These are phyloP conservation scores for Chimonanthus praecox DNA, from an alignment of 164 flowering plant species.

Conservation along the genomic window DNA sequence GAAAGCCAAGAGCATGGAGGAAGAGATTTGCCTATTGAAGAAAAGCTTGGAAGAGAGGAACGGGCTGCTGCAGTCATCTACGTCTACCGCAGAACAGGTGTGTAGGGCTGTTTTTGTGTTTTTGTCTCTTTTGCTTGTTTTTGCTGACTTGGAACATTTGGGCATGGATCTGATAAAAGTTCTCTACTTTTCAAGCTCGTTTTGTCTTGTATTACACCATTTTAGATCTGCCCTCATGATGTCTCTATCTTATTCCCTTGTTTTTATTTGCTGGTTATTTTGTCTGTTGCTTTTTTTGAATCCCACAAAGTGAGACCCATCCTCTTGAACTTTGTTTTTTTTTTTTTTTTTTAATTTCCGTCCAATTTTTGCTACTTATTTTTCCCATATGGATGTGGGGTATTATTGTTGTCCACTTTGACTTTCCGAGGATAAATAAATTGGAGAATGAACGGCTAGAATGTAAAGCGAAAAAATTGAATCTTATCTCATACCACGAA, in stretches of 20 bases:
- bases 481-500: neutral
- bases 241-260: neutral
- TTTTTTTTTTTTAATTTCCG: neutral
- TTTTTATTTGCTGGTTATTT: neutral
- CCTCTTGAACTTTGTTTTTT: neutral
- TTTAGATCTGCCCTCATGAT: neutral
- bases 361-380: neutral
- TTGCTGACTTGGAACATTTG: neutral
- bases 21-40: slow-evolving; percentile 51
- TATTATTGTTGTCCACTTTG: neutral
- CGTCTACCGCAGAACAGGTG: slow-evolving; percentile 62
- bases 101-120: neutral
- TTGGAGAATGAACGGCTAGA: neutral
- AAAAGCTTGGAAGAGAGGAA: slow-evolving; percentile 66
- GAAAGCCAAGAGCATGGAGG: slow-evolving; percentile 61
- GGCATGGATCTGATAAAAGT: neutral
- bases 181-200: neutral
- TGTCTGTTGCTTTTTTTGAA: neutral
- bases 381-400: neutral
- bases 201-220: neutral
- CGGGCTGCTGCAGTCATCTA: slow-evolving; percentile 49
- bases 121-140: neutral
- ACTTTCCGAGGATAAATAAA: neutral
- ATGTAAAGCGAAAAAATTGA: neutral
- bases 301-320: neutral